phyloP scores from a whole-genome alignment of 192 early-diverging fungal species.

The Allomyces macrogynus region DNA sequence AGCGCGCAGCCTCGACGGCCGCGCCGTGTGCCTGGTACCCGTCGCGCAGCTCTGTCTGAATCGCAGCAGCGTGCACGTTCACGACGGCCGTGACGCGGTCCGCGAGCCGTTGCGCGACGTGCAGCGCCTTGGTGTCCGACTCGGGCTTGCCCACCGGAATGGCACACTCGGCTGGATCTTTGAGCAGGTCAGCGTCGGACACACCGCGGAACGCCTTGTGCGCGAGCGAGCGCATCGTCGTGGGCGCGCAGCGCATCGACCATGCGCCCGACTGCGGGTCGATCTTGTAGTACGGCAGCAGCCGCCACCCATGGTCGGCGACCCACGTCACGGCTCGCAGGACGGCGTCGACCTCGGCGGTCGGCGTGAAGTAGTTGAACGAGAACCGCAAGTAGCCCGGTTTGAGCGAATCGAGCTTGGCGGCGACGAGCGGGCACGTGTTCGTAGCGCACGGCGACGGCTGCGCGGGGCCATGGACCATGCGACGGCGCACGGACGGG shows the following conservation, averaged over 20 bases:
- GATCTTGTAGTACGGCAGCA: slow-evolving; percentile 12
- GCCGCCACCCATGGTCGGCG: slow-evolving; percentile 10
- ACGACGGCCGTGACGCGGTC: background rate
- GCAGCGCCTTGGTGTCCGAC: background rate
- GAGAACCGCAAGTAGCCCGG: slow-evolving; percentile 16
- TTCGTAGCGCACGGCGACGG: background rate
- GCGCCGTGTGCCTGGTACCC: background rate
- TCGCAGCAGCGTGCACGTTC: background rate
- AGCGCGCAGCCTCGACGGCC: background rate
- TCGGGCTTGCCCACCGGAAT: background rate
- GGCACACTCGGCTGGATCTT: background rate
- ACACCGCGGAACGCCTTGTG: background rate
- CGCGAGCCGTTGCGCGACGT: background rate
- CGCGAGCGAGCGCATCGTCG: background rate
- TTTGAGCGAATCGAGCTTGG: slow-evolving; percentile 4
- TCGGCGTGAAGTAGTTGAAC: slow-evolving; percentile 14
- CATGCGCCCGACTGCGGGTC: slow-evolving; percentile 8
- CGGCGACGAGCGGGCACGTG: background rate
- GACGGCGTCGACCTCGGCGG: slow-evolving; percentile 21
- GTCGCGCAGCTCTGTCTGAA: background rate
- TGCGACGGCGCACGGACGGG: background rate
- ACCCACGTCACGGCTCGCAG: slow-evolving; percentile 18
- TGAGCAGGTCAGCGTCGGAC: background rate
- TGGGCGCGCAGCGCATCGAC: slow-evolving; percentile 3
- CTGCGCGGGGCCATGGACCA: no score